Evolutionary conservation across 1,284 basidiomycete genomes (phyloP), one percentile per base, ranked within the genome.

Genomic region (Puccinia triticina): DNA sequence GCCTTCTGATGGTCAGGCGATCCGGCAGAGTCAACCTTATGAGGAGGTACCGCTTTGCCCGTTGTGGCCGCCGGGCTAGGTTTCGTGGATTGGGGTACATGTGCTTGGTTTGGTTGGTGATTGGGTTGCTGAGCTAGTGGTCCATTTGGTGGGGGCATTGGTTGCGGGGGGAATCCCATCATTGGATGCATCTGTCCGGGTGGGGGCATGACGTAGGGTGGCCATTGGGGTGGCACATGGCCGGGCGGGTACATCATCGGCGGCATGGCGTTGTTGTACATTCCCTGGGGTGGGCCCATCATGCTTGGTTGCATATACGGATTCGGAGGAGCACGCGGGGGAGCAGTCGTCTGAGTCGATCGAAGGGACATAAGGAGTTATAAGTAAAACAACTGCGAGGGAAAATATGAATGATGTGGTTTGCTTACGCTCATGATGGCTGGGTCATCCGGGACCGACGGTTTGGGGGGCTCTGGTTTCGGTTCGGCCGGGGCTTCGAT

Each of bases 361-460:
- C 14, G 57, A 40, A 43, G 16, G 10, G 4, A 1, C 48, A 32
- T 21, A 37, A 26, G 50, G 48, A 26, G 11, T 26, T 2, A 3
- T 32, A 34, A 71, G 66, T 7, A 43, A 34, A 16, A 40, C 7
- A 78, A 29, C 16, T 26, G 16, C 7, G 46, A 43, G 53, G 48
- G 37, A 26, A n/a, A 26, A 1, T 10, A 12, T 37, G 57, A 23
- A 64, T 64, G 14, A 46, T 14, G 37, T 37, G 40, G 48, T n/a
- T 73, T 32, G 73, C 84, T 32, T 67, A 86, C 86, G 72, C 84
- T 84, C 32, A 86, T 84, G 71, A 86, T 86, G 7, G 86, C 86
- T 14, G 86, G 86, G 81, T 86, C 86, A 71, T 69, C 80, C n/a
- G 81, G 77, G 18, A 83, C 77, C 10, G 79, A 71, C 32, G 74